A percentile compares a stretch with the other conserved stretches of the same genome.
phyloP scores from a whole-genome alignment of 225 moss, liverwort and hornwort species.

The Polytrichum commune region DNA sequence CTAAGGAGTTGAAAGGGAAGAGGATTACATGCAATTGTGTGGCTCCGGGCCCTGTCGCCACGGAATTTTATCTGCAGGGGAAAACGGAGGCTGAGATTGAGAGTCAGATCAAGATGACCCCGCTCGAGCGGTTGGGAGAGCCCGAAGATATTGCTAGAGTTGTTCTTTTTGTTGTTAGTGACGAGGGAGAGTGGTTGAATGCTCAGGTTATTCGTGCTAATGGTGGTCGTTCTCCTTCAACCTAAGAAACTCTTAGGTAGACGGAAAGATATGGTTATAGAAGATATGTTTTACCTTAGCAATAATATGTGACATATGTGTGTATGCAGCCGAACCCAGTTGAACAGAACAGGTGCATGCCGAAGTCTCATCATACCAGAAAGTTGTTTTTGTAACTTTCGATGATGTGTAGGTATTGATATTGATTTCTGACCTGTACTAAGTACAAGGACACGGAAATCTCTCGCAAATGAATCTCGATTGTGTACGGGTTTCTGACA shows the following conservation, averaged over 20 bases:
- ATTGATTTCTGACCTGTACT: too few species aligned
- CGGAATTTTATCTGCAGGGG: conserved; percentile 46
- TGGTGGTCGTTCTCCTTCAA: conserved; percentile 45
- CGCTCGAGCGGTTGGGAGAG: conserved; percentile 65
- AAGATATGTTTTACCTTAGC: too few species aligned
- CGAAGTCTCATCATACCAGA: too few species aligned
- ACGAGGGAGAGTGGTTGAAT: conserved; percentile 59
- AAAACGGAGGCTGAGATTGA: conserved; percentile 45
- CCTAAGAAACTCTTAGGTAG: neutral
- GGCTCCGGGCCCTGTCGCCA: conserved; percentile 65
- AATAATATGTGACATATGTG: too few species aligned
- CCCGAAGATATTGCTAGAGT: conserved; percentile 47
- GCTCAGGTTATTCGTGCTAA: conserved; percentile 72
- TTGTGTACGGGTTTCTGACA: too few species aligned
- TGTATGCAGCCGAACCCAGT: too few species aligned
- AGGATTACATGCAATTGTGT: conserved; percentile 70
- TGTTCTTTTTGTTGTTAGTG: conserved; percentile 50
- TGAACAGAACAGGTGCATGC: too few species aligned
- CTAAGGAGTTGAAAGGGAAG: conserved; percentile 69
- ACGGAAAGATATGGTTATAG: too few species aligned
- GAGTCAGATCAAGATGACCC: neutral
- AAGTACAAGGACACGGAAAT: too few species aligned
- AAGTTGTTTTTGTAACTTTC: too few species aligned
- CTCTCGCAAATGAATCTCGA: too few species aligned
- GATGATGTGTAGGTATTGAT: too few species aligned